These are phyloP conservation scores for Starmerella bacillaris DNA, from an alignment of 805 yeast species.

Conservation along the genomic window DNA sequence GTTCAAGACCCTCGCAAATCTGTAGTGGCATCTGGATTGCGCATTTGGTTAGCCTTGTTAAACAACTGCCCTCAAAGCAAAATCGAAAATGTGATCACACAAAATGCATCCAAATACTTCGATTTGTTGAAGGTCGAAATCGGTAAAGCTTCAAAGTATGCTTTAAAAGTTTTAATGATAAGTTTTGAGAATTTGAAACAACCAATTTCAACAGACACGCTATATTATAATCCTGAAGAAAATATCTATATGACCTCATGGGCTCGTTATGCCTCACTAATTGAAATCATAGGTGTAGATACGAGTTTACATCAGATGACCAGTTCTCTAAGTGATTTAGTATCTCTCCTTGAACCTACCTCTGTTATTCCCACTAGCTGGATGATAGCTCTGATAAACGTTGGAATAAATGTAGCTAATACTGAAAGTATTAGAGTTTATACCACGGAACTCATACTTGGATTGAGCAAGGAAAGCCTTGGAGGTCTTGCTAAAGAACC, in stretches of 20 bases:
- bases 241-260: slow-evolving; percentile 31
- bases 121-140: slow-evolving; percentile 2
- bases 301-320: slow-evolving; percentile 73
- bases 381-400: slow-evolving; percentile 54
- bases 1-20: not conserved
- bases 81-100: not conserved
- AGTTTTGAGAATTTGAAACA: slow-evolving; percentile 30
- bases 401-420: slow-evolving; percentile 49
- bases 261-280: slow-evolving; percentile 55
- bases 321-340: slow-evolving; percentile 52
- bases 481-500: slow-evolving; percentile 29
- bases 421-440: slow-evolving; percentile 62
- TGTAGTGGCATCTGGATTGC: slow-evolving; percentile 5
- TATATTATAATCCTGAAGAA: slow-evolving; percentile 28
- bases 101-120: slow-evolving; percentile 5
- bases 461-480: slow-evolving; percentile 32
- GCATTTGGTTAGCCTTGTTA: slow-evolving; percentile 9
- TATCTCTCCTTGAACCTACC: slow-evolving; percentile 31
- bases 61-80: not conserved
- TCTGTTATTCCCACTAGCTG: slow-evolving; percentile 47
- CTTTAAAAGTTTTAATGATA: slow-evolving; percentile 44
- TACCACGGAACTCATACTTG: slow-evolving; percentile 37
- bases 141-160: slow-evolving; percentile 29
- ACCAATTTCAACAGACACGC: slow-evolving; percentile 24
- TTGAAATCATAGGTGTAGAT: slow-evolving; percentile 68